These are phyloP conservation scores for Zygosaccharomyces pseudobailii DNA, from an alignment of 1,139 yeast species.

Conservation along the genomic window DNA sequence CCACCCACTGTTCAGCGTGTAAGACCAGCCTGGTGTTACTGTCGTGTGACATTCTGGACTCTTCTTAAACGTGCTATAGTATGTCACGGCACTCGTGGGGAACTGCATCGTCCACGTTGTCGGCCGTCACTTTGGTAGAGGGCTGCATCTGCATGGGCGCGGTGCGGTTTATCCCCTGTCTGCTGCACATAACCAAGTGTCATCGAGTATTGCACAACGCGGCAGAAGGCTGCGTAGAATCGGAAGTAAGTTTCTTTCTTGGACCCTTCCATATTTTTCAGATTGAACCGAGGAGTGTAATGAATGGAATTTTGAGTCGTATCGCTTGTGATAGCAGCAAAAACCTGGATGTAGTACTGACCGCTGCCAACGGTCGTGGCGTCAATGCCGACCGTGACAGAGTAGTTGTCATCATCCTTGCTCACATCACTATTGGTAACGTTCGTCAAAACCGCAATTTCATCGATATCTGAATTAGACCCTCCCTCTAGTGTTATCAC, in stretches of 20 bases:
- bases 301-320: slow-evolving; percentile 53
- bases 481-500: slow-evolving; percentile 69
- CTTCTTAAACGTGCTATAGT: slow-evolving; percentile 40
- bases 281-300: slow-evolving; percentile 61
- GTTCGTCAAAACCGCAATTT: slow-evolving; percentile 37
- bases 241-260: slow-evolving; percentile 24
- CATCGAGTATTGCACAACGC: slow-evolving; percentile 28
- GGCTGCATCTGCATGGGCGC: slow-evolving; percentile 96
- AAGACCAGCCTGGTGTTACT: slow-evolving; percentile 78
- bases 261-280: slow-evolving; percentile 69
- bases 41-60: slow-evolving; percentile 55
- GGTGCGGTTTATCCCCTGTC: slow-evolving; percentile 65
- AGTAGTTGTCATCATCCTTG: slow-evolving; percentile 17
- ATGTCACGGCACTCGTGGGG: slow-evolving; percentile 65
- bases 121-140: slow-evolving; percentile 59
- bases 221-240: slow-evolving; percentile 29
- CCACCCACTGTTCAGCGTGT: slow-evolving; percentile 55
- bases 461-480: slow-evolving; percentile 44
- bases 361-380: slow-evolving; percentile 54
- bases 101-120: slow-evolving; percentile 57
- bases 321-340: slow-evolving; percentile 35
- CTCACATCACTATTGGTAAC: slow-evolving; percentile 27
- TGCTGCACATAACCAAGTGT: slow-evolving; percentile 65
- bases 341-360: slow-evolving; percentile 63
- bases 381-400: slow-evolving; percentile 42